Evolutionary conservation across 208 protist genomes (phyloP), one percentile per base, ranked within the genome.

Genomic region (Trypanosoma cruzi): DNA sequence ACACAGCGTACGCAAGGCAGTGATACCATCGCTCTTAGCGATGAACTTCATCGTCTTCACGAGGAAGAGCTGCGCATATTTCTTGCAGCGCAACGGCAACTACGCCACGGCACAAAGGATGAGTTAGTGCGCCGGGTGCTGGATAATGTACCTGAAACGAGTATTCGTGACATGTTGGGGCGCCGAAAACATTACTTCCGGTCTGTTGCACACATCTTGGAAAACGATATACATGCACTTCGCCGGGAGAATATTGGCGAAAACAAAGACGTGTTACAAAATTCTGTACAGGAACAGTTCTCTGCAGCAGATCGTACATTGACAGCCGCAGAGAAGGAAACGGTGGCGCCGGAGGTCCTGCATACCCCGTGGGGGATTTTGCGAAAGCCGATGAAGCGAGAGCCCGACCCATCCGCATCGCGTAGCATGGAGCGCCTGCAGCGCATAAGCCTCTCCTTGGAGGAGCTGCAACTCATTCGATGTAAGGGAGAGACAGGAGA

Each of bases 1-100:
- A 68, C 71, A 28, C 52, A 40, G 1, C 29, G 62, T 3, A 80
- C 80, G 11, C 56, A 71, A 11, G 85, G 82, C 1, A 85, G 82
- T 6, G 71, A 65, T 4, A 61, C 73, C 4, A 78, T 77, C 13
- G 61, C 46, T 8, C 83, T 96, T 16, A 61, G 68, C 42, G 57
- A 54, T 1, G 72, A 75, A 44, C 75, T 97, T 48, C 28, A 76
- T 11, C 68, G 71, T 2, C 69, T 97, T 53, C 80, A 96, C 64
- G 89, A 93, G 53, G 88, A 96, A 76, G 91, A 97, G 75, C 80
- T 97, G 37, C 88, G 88, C 32, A 96, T 97, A 57, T 97, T 93
- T 68, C 81, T 96, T 34, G 64, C 91, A 3, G 81, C 80, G 0
- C 79, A 96, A 70, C 82, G 89, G 10, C 91, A 97, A 71, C 77